Base-by-base conservation (phyloP, 805 yeast genomes). In the Maudiozyma pseudohumilis region DNA sequence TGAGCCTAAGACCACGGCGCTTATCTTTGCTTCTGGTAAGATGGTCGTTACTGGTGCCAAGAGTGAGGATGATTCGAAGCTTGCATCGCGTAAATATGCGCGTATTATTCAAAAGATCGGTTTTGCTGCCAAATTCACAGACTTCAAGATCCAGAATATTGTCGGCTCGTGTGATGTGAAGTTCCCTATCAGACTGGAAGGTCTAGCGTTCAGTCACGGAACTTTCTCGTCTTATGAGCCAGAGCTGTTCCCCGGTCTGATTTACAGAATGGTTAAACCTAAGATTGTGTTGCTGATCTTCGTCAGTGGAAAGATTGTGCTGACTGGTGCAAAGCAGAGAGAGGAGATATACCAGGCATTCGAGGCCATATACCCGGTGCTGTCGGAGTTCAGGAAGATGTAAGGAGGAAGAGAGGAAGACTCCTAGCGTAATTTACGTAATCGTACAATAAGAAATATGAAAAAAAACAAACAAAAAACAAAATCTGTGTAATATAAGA, bases 11-110 rank as follows among this genome's bases (percentile, higher is more conserved):
- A 92, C 98, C 1, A 92, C 98, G 2, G 97, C 98, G 0, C 70
- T 92, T 49, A 92, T 92, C 48, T 92, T 92, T 62, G 98, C 98
- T 2, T 87, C 96, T 2, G 98, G 98, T 55, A 92, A 92, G 63
- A 92, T 92, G 98, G 98, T 92, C 49, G 98, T 92, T 12, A 92
- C 97, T 22, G 98, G 98, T 74, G 98, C 98, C 18, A 92, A 92
- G 63, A 82, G 95, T 26, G 98, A 92, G 61, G 97, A 92, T 59
- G 97, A 92, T 59, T 86, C 96, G n/a, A 92, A 92, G 61, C 72
- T 92, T 47, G 98, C 98, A 1, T 86, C 96, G 16, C 77, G 98
- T 66, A 92, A 92, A 61, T 92, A 92, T 54, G 98, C 98, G 2
- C 79, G 98, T 69, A 92, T 92, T 56, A 92, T 92, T 48, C 98